phyloP scores from a whole-genome alignment of 352 stramenopile species.

The Albugo candida region DNA sequence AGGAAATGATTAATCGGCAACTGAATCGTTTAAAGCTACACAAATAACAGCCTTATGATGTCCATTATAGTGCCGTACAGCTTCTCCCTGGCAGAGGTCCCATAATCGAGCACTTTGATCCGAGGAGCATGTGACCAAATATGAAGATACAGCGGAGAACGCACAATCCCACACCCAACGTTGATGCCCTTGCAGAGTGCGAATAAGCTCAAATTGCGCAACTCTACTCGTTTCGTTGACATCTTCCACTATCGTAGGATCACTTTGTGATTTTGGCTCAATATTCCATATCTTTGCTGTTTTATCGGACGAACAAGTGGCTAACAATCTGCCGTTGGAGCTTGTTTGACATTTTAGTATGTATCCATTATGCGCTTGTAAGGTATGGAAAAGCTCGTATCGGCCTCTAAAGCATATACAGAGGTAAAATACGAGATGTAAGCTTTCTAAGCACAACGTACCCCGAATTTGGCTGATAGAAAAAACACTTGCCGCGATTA shows the following conservation, averaged over 20 bases:
- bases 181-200: slow-evolving; percentile 77
- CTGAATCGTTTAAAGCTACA: slow-evolving; percentile 70
- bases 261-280: slow-evolving; percentile 10
- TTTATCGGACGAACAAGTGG: slow-evolving; percentile 85
- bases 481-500: slow-evolving; percentile 90
- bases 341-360: slow-evolving; percentile 82
- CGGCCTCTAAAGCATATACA: slow-evolving; percentile 13
- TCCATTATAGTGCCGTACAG: slow-evolving; percentile 76
- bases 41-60: slow-evolving; percentile 83
- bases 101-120: slow-evolving; percentile 93
- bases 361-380: slow-evolving; percentile 82
- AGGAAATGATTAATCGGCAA: slow-evolving; percentile 31
- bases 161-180: slow-evolving; percentile 97
- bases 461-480: slow-evolving; percentile 61
- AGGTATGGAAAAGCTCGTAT: slow-evolving; percentile 42
- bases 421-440: neutral
- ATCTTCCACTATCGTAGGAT: slow-evolving; percentile 13
- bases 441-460: slow-evolving; percentile 1
- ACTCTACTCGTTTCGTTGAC: slow-evolving; percentile 7
- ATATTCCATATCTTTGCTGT: slow-evolving; percentile 83
- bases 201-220: slow-evolving; percentile 25
- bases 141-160: slow-evolving; percentile 95
- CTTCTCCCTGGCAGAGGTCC: slow-evolving; percentile 84
- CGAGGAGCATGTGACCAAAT: slow-evolving; percentile 92
- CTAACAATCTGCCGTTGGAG: slow-evolving; percentile 70